These are phyloP conservation scores for Debaryomyces robertsiae DNA, from an alignment of 1,139 yeast genomes.

Conservation along the genomic window DNA sequence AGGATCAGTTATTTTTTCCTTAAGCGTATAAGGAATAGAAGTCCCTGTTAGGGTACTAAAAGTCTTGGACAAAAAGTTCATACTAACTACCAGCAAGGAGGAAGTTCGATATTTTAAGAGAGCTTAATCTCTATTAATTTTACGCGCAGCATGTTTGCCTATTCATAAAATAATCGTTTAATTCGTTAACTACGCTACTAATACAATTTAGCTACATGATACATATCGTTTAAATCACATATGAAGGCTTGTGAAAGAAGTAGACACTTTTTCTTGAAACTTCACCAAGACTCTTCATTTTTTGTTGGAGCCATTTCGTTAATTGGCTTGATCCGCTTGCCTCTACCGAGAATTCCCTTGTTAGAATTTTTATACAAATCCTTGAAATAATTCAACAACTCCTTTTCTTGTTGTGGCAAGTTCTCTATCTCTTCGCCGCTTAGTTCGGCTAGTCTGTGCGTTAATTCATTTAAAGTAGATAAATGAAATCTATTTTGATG, in stretches of 20 bases:
- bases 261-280: not conserved
- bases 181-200: not conserved
- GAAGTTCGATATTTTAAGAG: not conserved
- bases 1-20: slow-evolving; percentile 41
- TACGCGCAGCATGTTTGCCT: no score
- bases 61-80: slow-evolving; percentile 65
- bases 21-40: slow-evolving; percentile 59
- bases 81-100: no score
- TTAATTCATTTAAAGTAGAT: slow-evolving; percentile 65
- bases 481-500: slow-evolving; percentile 91
- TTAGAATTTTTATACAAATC: slow-evolving; percentile 83
- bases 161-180: no score
- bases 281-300: not conserved
- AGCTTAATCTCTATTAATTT: not conserved
- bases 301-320: slow-evolving; percentile 1
- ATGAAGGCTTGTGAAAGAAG: not conserved
- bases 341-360: slow-evolving; percentile 89
- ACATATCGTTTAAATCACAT: not conserved
- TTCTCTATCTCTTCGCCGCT: slow-evolving; percentile 47
- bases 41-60: slow-evolving; percentile 55
- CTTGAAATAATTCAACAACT: slow-evolving; percentile 73
- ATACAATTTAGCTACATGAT: not conserved
- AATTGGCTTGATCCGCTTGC: slow-evolving; percentile 44
- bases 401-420: slow-evolving; percentile 65
- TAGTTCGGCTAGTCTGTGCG: slow-evolving; percentile 63